phyloP scores from a whole-genome alignment of 108 stramenopile species.

The Cyclotella cryptica region DNA sequence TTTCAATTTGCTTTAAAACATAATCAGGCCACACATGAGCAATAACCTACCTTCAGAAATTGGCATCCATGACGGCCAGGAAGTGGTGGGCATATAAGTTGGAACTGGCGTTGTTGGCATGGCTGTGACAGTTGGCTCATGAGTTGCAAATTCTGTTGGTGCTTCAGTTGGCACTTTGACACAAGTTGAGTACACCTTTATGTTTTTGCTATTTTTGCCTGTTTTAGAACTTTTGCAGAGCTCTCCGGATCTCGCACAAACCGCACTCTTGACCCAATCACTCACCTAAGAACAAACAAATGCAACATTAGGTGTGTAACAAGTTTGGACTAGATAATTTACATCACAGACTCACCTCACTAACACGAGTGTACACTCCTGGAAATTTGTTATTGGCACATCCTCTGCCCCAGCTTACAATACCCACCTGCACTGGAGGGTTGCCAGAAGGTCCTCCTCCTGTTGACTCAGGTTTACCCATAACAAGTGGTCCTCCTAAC shows the following conservation, averaged over 20 bases:
- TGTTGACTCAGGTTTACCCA: neutral
- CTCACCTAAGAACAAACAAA: neutral
- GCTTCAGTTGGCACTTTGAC: neutral
- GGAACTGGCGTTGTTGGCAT: too few species aligned
- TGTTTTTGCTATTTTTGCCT: slow-evolving; percentile 2
- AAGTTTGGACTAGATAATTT: too few species aligned
- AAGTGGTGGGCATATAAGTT: too few species aligned
- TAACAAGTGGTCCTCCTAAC: slow-evolving; percentile 2
- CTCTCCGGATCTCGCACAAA: neutral
- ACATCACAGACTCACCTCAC: neutral
- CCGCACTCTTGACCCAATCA: slow-evolving; percentile 9
- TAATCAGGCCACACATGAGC: too few species aligned
- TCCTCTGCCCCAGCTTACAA: neutral
- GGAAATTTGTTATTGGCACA: neutral
- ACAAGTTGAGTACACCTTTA: slow-evolving; percentile 3
- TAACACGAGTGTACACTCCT: slow-evolving; percentile 6
- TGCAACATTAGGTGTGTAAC: too few species aligned
- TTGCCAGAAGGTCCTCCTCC: neutral
- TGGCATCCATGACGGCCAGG: too few species aligned
- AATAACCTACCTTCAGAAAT: too few species aligned
- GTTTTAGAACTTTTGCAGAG: slow-evolving; percentile 7
- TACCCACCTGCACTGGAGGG: slow-evolving; percentile 2
- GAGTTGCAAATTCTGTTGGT: too few species aligned
- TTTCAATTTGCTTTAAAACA: too few species aligned
- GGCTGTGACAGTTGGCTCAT: too few species aligned